Evolutionary conservation across 2,329 filamentous ascomycete genomes (phyloP), one percentile per base, ranked within the genome.

Genomic region (Atkinsonella texensis): DNA sequence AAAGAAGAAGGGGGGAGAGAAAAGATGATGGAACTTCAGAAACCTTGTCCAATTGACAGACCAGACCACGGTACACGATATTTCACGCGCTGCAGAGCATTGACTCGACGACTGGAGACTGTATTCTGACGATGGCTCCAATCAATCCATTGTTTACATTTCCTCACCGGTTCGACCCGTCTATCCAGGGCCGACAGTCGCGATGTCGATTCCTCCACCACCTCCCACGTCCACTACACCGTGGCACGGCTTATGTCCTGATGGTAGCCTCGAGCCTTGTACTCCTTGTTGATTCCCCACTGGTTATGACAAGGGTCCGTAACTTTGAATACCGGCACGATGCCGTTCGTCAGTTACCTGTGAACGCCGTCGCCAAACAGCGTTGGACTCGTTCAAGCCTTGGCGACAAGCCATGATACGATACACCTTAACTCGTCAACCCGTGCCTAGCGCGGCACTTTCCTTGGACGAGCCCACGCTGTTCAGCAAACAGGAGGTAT

Each of bases 121-220:
- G 35, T 17, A 48, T 13, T 5, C 17, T 32, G 38, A 8, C 35
- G 11, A 38, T 15, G 5, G 5, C 11, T 38, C 35, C 11, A 13
- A 35, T 43, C 47, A 32, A 23, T 43, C 47, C 13, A 42, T 20
- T 45, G 18, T 44, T 15, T 2, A 39, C 13, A 31, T n/a, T n/a
- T 45, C 31, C 32, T 50, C 48, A 50, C 48, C 41, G 48, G 41
- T 39, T 31, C 41, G 41, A 31, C 32, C 48, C n/a, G 20, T 39
- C 20, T 18, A 31, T 38, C 32, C 32, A 45, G 41, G 18, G 17
- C 42, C 20, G n/a, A 39, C n/a, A 40, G 40, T 43, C 39, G 39
- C 41, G 13, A 50, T 17, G 41, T 44, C 48, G 28, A 39, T 8
- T 38, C 35, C 35, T 38, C 35, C 35, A 12, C 35, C 35, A 38